Evolutionary conservation across 768 basidiomycete species (phyloP).

Genomic region (Russula olivacea): DNA sequence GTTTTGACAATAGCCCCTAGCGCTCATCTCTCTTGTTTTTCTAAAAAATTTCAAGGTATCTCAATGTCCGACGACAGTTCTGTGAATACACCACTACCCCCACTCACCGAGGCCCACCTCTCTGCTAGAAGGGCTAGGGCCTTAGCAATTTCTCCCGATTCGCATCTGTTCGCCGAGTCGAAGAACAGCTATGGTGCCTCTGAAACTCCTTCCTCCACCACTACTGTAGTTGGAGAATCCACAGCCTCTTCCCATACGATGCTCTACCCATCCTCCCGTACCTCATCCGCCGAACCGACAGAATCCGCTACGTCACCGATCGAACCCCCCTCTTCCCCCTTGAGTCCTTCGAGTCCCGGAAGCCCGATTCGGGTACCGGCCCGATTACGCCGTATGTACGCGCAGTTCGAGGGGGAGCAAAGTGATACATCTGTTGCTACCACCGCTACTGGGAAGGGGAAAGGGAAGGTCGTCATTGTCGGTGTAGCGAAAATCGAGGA

Average conservation of each 20-base stretch:
- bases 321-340: background rate
- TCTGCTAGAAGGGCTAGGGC: background rate
- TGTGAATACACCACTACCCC: slow-evolving; percentile 1
- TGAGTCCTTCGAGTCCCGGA: background rate
- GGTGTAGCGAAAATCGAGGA: background rate
- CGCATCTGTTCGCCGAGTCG: background rate
- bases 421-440: background rate
- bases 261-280: slow-evolving; percentile 5
- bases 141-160: slow-evolving; percentile 7
- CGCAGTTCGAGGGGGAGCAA: background rate
- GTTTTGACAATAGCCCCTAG: slow-evolving; percentile 7
- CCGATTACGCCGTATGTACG: slow-evolving; percentile 16
- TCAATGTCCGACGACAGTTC: slow-evolving; percentile 13
- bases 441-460: too few species aligned
- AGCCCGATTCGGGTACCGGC: slow-evolving; percentile 18
- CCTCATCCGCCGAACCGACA: slow-evolving; percentile 11
- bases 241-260: slow-evolving; percentile 4
- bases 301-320: background rate
- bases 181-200: background rate
- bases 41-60: background rate
- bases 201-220: background rate
- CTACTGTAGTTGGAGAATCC: slow-evolving; percentile 1
- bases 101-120: background rate
- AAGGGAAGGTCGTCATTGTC: background rate
- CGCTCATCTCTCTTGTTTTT: slow-evolving; percentile 5